Evolutionary conservation across 805 yeast species (phyloP), one percentile per base, ranked within the genome.

Genomic region (Spathaspora hagerdaliae): DNA sequence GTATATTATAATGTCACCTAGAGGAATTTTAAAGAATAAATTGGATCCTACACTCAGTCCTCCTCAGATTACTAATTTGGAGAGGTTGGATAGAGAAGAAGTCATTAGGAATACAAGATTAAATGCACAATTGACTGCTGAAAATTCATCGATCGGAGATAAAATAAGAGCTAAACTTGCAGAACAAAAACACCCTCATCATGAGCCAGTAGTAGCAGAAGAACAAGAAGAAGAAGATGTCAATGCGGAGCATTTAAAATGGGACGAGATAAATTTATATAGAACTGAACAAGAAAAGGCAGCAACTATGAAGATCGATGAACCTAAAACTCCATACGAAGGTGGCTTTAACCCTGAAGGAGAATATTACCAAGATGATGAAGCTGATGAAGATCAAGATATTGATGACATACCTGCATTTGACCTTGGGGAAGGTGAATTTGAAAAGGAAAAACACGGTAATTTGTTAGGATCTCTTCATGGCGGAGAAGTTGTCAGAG

Each of bases 251-350:
- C 84, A 78, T 52, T 72, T 89, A 53, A 77, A 82, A 59, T 91
- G 97, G 97, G 95, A 91, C 60, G 91, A 87, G 53, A 71, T 82
- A 50, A 91, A 91, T 57, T 64, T 91, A 44, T 78, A 75, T 42
- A 78, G 77, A 42, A 77, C 87, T 3, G 96, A 90, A 59, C 86
- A 80, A 60, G 87, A 85, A 54, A 81, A 81, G 63, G 64, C 75
- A 9, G 78, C 89, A 19, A 83, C 87, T 27, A 83, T 84, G 89
- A 82, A 83, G 55, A 88, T 91, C 38, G 96, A 88, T 58, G 97
- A 91, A 62, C 97, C 97, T 19, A 91, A 91, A 71, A 91, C 97
- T 1, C 97, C 97, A 5, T 91, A 85, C 57, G 95, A 87, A 60
- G 95, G 94, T 9, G 95, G 96, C 0, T 85, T 87, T 27, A 83